phyloP scores from a whole-genome alignment of 345 rosid species.

The Eutrema heterophyllum region DNA sequence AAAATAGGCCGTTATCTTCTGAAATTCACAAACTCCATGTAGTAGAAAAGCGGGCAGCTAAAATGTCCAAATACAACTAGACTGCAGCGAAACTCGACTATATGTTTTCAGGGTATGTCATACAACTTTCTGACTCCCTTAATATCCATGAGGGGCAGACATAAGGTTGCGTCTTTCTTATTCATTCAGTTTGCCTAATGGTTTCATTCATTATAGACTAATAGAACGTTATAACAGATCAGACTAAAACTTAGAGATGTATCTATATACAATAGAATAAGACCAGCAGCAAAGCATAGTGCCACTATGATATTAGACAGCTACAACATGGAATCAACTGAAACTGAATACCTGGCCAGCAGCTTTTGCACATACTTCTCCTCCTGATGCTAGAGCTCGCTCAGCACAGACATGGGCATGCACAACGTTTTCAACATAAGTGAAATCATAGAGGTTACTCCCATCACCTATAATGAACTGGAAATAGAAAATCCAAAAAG shows the following conservation, averaged over 20 bases:
- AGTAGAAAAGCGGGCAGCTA: neutral
- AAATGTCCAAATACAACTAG: neutral
- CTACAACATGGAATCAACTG: conserved; percentile 2
- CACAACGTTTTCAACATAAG: conserved; percentile 91
- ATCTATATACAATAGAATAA: neutral
- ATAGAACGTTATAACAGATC: neutral
- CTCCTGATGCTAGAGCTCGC: conserved; percentile 79
- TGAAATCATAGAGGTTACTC: conserved; percentile 69
- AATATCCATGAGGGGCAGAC: neutral
- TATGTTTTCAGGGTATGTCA: neutral
- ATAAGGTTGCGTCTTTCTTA: neutral
- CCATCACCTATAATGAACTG: conserved; percentile 97
- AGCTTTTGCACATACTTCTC: conserved; percentile 64
- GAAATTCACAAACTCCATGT: neutral
- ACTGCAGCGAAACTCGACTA: neutral
- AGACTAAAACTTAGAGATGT: neutral
- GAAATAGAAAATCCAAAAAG: neutral
- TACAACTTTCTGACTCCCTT: neutral
- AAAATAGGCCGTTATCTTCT: no score
- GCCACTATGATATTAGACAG: neutral
- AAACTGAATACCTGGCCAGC: conserved; percentile 73
- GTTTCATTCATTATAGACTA: neutral
- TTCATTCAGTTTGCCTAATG: neutral
- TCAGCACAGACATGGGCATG: conserved; percentile 96
- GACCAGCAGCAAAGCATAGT: neutral